Evolutionary conservation across 1,284 basidiomycete genomes (phyloP).

Genomic region (Sphaerobolus stellatus): DNA sequence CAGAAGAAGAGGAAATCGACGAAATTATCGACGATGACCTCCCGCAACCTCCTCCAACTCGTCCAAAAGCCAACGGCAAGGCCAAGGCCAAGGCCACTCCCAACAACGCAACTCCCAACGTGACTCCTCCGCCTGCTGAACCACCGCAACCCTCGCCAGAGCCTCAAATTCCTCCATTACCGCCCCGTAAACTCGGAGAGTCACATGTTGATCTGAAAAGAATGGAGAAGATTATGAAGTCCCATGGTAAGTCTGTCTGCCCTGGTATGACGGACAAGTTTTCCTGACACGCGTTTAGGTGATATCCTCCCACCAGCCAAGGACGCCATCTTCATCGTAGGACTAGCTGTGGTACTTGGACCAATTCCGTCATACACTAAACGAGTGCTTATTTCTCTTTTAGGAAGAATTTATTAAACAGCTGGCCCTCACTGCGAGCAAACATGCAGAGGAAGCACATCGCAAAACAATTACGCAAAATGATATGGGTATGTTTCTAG

Average conservation of each 20-base stretch:
- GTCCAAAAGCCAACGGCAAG: conserved; percentile 18
- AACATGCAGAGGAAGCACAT: conserved; percentile 50
- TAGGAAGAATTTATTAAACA: conserved; percentile 79
- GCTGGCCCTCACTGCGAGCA: conserved; percentile 57
- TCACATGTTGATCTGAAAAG: conserved; percentile 58
- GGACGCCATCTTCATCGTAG: conserved; percentile 68
- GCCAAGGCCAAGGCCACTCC: conserved; percentile 26
- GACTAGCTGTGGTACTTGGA: conserved; percentile 63
- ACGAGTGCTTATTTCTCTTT: conserved; percentile 8
- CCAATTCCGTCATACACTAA: conserved; percentile 3
- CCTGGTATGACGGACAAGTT: background rate
- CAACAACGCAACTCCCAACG: conserved; percentile 20
- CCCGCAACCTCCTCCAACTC: background rate
- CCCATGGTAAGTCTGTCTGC: conserved; percentile 52
- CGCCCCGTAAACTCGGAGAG: conserved; percentile 53
- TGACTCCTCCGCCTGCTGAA: conserved; percentile 3
- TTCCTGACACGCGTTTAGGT: conserved; percentile 41
- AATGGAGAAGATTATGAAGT: conserved; percentile 68
- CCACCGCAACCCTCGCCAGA: conserved; percentile 9
- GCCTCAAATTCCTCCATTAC: conserved; percentile 8
- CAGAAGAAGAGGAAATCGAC: conserved; percentile 15
- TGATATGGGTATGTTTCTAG: conserved; percentile 58
- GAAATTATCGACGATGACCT: conserved; percentile 10
- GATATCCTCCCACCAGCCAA: conserved; percentile 64
- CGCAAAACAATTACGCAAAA: conserved; percentile 59